Percentiles rank a stretch among this genome's conserved stretches.
phyloP scores from a whole-genome alignment of 441 rosid genomes.

The Isatis lusitanica region DNA sequence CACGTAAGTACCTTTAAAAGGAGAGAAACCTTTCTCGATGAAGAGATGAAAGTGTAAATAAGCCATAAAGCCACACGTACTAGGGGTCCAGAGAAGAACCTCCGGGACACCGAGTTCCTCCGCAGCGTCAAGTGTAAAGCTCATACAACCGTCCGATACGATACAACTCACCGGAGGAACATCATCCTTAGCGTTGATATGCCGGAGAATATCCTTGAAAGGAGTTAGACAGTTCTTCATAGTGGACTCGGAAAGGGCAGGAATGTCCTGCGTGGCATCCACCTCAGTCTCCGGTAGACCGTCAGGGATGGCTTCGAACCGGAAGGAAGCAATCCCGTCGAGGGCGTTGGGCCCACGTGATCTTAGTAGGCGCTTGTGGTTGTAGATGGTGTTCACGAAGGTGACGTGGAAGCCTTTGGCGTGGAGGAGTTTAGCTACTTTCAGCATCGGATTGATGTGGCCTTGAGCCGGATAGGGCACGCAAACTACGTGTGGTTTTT shows the following conservation, averaged over 20 bases:
- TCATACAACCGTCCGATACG: conserved; percentile 29
- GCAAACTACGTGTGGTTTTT: conserved; percentile 29
- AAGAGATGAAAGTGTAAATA: conserved; percentile 12
- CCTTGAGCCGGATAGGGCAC: conserved; percentile 32
- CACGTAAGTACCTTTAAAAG: conserved; percentile 20
- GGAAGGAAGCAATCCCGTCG: conserved; percentile 23
- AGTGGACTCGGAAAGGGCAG: conserved; percentile 14
- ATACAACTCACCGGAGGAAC: conserved; percentile 32
- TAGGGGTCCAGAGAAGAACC: conserved; percentile 25
- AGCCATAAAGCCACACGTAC: conserved; percentile 32
- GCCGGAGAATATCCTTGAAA: conserved; percentile 10
- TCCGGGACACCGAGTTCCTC: conserved; percentile 30
- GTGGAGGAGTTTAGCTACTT: conserved; percentile 33
- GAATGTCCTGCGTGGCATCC: conserved; percentile 12
- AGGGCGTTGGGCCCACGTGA: conserved; percentile 23
- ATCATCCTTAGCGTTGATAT: not conserved
- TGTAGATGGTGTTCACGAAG: conserved; percentile 26
- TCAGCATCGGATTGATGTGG: conserved; percentile 31
- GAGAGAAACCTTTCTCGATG: conserved; percentile 25
- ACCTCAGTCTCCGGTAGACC: conserved; percentile 14
- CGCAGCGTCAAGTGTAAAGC: conserved; percentile 31
- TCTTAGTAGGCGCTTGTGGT: conserved; percentile 27
- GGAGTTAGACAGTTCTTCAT: conserved; percentile 13
- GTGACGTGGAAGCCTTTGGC: conserved; percentile 30
- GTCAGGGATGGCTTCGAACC: conserved; percentile 26